Conservation (phyloP, 441 rosid species). For the Metrosideros polymorpha region DNA sequence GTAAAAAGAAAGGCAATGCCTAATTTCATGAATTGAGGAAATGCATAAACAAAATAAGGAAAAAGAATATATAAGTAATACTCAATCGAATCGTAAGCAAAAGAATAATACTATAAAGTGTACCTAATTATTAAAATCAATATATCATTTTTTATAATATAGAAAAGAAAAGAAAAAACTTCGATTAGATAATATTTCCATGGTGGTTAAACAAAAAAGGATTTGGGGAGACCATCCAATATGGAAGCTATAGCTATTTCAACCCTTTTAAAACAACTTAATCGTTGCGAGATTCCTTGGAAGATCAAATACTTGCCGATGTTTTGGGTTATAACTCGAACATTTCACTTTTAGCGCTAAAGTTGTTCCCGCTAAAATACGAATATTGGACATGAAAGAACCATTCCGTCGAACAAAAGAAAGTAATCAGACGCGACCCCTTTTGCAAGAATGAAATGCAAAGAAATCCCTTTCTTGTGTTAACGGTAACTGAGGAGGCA, state of each 20-base stretch:
- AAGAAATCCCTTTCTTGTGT: not conserved
- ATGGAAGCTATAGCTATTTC: not conserved
- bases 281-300: not conserved
- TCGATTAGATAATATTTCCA: too few species aligned
- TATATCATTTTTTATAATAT: too few species aligned
- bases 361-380: not conserved
- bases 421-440: not conserved
- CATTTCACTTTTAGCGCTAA: not conserved
- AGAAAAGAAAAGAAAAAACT: too few species aligned
- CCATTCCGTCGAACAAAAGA: not conserved
- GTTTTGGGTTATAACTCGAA: not conserved
- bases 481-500: not conserved
- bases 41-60: not conserved
- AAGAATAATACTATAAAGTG: not conserved
- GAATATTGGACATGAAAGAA: not conserved
- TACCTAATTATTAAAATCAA: not conserved
- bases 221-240: not conserved
- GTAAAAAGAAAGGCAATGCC: not conserved
- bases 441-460: not conserved
- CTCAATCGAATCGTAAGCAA: not conserved
- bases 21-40: not conserved
- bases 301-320: not conserved
- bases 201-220: not conserved
- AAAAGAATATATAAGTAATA: not conserved
- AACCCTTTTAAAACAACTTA: not conserved